Base-by-base conservation (phyloP, 495 filamentous ascomycete species). In the Articulospora tetracladia region DNA sequence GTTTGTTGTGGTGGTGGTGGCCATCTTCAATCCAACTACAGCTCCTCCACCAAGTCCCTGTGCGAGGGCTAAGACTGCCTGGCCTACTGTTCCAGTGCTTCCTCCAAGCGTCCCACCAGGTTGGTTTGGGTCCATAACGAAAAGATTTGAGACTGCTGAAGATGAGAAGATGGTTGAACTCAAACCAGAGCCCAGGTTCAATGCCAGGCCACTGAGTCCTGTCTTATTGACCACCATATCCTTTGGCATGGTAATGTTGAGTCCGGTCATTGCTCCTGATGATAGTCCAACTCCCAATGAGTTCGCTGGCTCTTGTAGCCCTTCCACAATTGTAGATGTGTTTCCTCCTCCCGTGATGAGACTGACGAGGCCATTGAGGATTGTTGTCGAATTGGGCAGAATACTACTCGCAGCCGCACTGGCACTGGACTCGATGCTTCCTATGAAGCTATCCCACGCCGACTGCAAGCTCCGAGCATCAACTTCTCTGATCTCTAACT, bases 11-110 rank as follows among this genome's bases (percentile, higher is more conserved):
- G 53, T 60, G 22, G 23, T 34, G 11, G 30, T 53, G 3, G 22
- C 30, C 24, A 60, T 34, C 11, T 41, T 25, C 22, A 60, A 28
- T 25, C 58, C 49, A 3, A 34, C 19, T n/a, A 51, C 48, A 15
- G 58, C 58, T 20, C 58, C 58, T 10, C 58, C 39, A 17, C 58
- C 58, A 15, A 60, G 58, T 6, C 58, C 58, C 23, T 60, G 58
- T 1, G 58, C 48, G 17, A 60, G 50, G 22, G 58, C 23, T 1
- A 44, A 22, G 12, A 28, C 49, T 26, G 50, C 58, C 12, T 22
- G 22, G 34, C 44, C 53, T 8, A 54, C 26, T 19, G 30, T 32
- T 3, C 39, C 39, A 44, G 39, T 44, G 39, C 39, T 44, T 3
- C 39, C 39, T 7, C 39, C 39, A 44, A 44, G 15, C 11, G 15